Evolutionary conservation across 2,329 filamentous ascomycete genomes (phyloP).

Genomic region (Colletotrichum godetiae): DNA sequence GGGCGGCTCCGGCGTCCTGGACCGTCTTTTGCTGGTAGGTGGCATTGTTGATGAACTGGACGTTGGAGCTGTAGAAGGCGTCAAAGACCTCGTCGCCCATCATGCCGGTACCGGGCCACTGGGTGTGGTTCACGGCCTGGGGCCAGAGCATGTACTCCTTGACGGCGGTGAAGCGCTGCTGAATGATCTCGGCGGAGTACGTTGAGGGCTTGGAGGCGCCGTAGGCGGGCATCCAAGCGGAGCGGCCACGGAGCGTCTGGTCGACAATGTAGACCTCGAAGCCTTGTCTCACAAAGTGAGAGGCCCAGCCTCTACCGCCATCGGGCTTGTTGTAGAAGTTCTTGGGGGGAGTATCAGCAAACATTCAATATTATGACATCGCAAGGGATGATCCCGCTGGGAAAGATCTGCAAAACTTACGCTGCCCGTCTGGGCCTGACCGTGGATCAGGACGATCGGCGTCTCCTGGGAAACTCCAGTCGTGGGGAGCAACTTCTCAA

Average conservation of each 20-base stretch:
- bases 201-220: conserved; percentile 39
- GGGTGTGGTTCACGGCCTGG: conserved; percentile 52
- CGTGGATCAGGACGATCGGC: conserved; percentile 57
- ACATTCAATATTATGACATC: neutral
- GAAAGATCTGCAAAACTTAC: conserved; percentile 41
- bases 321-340: conserved; percentile 61
- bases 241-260: conserved; percentile 57
- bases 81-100: conserved; percentile 55
- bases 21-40: conserved; percentile 49
- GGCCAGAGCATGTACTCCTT: conserved; percentile 49
- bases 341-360: conserved; percentile 37
- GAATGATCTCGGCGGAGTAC: conserved; percentile 48
- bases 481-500: conserved; percentile 57
- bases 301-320: conserved; percentile 59
- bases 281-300: conserved; percentile 56
- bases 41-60: conserved; percentile 49
- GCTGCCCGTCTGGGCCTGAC: conserved; percentile 53
- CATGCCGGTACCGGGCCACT: conserved; percentile 54
- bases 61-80: conserved; percentile 52
- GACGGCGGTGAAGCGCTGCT: conserved; percentile 51
- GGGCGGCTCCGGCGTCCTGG: conserved; percentile 52
- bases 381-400: neutral
- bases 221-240: conserved; percentile 50
- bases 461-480: conserved; percentile 37
- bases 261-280: conserved; percentile 61